Percentiles rank a stretch among this genome's conserved stretches.
These are phyloP conservation scores for Wakefieldia striispora DNA, from an alignment of 768 basidiomycete species.

Conservation along the genomic window DNA sequence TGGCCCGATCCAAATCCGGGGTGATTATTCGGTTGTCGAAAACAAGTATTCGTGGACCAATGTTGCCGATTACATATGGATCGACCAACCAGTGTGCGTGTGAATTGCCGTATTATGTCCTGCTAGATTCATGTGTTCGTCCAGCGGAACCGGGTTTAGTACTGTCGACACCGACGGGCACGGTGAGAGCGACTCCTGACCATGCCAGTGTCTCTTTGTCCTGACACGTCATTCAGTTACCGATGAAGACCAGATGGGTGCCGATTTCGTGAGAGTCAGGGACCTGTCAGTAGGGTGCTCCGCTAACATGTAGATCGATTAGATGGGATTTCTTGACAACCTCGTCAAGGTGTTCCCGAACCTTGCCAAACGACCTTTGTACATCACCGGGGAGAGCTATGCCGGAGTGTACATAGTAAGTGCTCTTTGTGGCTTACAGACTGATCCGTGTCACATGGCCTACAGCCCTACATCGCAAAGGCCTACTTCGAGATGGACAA, in stretches of 20 bases:
- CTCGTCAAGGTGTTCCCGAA: slow-evolving; percentile 70
- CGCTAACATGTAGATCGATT: not conserved
- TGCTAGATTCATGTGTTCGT: too few species aligned
- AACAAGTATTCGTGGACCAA: slow-evolving; percentile 59
- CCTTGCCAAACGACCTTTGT: slow-evolving; percentile 58
- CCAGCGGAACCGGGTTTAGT: not conserved
- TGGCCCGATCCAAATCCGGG: slow-evolving; percentile 58
- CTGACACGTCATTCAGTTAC: not conserved
- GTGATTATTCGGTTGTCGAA: slow-evolving; percentile 43
- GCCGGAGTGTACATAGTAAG: slow-evolving; percentile 64
- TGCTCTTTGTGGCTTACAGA: not conserved
- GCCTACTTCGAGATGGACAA: slow-evolving; percentile 57
- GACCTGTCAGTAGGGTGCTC: not conserved
- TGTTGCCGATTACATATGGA: slow-evolving; percentile 57
- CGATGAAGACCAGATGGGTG: not conserved
- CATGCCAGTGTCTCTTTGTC: too few species aligned
- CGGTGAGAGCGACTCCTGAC: not conserved
- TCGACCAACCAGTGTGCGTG: slow-evolving; percentile 64
- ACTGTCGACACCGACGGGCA: not conserved
- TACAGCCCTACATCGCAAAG: slow-evolving; percentile 75
- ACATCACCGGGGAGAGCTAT: slow-evolving; percentile 70
- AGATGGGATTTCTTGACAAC: slow-evolving; percentile 69
- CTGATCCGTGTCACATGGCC: not conserved
- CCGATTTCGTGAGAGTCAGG: not conserved
- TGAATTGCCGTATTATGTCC: too few species aligned